Base-by-base conservation (phyloP, 2,329 filamentous ascomycete species). In the Teratosphaeria viscida region DNA sequence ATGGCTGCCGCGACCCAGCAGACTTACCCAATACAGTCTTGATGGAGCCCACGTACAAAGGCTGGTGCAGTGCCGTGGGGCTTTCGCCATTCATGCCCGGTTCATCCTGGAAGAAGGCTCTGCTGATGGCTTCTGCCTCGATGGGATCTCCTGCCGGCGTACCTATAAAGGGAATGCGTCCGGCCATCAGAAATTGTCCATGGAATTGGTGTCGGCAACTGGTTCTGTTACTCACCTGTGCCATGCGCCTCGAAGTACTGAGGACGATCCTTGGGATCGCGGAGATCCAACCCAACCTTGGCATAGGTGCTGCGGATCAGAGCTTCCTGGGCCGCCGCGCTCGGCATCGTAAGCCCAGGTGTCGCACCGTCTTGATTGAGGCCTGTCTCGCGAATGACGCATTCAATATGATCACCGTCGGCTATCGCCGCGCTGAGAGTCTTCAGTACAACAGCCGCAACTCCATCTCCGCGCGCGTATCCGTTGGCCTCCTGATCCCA, bases 81-180 rank as follows among this genome's bases (percentile, higher is more conserved):
- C 23, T 23, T 23, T 23, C 23, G 23, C 23, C 23, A 23, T 23
- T 23, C 23, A 23, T 23, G 23, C 23, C 23, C 23, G 2, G 2
- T 23, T 23, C 23, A 23, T 23, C 23, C 23, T 23, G 23, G 23
- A 23, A 23, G 23, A 23, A 23, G 23, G 23, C 23, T 23, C 23
- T 23, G 23, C 23, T 23, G 23, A 73, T 66, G 2, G 65, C 66
- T 1, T 57, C 23, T 49, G 70, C 69, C 54, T 73, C 71, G 8
- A 60, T 64, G 8, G 60, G 59, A 56, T 73, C 71, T 12, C 70
- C 70, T 26, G 69, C 68, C 61, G 72, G 67, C 60, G 71, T 73
- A 11, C 71, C 72, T 23, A 23, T 2, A 23, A 23, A 23, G 23
- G 23, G 23, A 23, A 23, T 23, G 23, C 23, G 23, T 23, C 23